These are phyloP conservation scores for Citrus cavaleriei DNA, from an alignment of 345 rosid species.

Conservation along the genomic window DNA sequence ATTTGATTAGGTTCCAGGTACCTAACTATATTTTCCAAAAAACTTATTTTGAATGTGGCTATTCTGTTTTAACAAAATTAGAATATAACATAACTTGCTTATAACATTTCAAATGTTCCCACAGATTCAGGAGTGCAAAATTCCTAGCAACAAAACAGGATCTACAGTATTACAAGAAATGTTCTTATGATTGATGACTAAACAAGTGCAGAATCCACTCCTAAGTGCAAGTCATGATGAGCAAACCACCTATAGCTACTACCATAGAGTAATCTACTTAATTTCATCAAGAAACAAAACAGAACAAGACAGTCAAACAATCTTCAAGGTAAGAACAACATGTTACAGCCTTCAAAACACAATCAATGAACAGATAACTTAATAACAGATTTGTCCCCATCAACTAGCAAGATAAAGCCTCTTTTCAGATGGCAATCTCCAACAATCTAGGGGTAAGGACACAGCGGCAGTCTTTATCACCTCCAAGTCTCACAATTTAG, in stretches of 20 bases:
- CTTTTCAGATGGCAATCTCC: neutral
- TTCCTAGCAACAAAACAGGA: neutral
- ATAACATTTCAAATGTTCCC: neutral
- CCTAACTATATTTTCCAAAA: neutral
- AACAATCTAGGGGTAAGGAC: neutral
- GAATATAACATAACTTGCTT: neutral
- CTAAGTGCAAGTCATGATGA: too few species aligned
- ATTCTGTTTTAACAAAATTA: neutral
- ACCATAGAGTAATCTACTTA: neutral
- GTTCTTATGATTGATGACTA: too few species aligned
- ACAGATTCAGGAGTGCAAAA: neutral
- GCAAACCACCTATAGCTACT: too few species aligned
- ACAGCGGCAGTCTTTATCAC: neutral
- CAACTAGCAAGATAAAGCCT: too few species aligned
- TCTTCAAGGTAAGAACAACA: neutral
- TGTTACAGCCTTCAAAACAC: neutral
- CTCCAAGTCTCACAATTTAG: neutral
- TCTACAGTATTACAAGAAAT: neutral
- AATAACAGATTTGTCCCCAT: too few species aligned
- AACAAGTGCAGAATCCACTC: too few species aligned
- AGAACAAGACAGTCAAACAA: neutral
- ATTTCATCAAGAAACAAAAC: neutral
- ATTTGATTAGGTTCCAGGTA: neutral
- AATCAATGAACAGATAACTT: neutral
- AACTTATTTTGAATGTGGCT: too few species aligned